These are phyloP conservation scores for Aphanomyces invadans DNA, from an alignment of 352 stramenopile genomes.

Conservation along the genomic window DNA sequence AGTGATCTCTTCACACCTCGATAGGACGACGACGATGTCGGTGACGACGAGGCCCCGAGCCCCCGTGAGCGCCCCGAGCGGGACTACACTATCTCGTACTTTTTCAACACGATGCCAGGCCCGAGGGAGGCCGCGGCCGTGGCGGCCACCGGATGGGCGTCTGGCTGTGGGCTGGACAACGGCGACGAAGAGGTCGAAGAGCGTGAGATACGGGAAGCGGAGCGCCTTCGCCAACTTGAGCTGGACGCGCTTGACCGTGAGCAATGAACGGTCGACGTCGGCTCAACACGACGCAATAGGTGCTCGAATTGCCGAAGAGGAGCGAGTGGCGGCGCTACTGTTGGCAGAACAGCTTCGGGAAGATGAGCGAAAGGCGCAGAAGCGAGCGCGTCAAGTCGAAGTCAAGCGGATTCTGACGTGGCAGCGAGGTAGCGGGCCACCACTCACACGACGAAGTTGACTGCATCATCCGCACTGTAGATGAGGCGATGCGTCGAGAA, in stretches of 20 bases:
- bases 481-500: background rate
- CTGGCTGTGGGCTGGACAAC: slow-evolving; percentile 11
- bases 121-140: background rate
- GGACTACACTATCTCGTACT: slow-evolving; percentile 13
- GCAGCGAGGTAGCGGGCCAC: background rate
- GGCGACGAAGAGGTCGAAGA: slow-evolving; percentile 19
- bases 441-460: no score
- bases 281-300: background rate
- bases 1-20: no score
- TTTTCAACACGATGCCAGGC: background rate
- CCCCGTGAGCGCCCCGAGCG: background rate
- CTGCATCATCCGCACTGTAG: no score
- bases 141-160: background rate
- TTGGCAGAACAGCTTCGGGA: slow-evolving; percentile 2
- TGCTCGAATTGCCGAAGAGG: slow-evolving; percentile 15
- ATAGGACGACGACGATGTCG: background rate
- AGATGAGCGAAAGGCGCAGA: slow-evolving; percentile 10
- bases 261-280: background rate
- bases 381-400: slow-evolving; percentile 9
- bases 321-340: slow-evolving; percentile 5
- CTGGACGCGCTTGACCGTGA: slow-evolving; percentile 10
- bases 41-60: background rate
- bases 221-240: slow-evolving; percentile 6
- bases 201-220: slow-evolving; percentile 8
- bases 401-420: slow-evolving; percentile 14